Base-by-base conservation (phyloP, 805 yeast species). In the Myxozyma melibiosi region DNA sequence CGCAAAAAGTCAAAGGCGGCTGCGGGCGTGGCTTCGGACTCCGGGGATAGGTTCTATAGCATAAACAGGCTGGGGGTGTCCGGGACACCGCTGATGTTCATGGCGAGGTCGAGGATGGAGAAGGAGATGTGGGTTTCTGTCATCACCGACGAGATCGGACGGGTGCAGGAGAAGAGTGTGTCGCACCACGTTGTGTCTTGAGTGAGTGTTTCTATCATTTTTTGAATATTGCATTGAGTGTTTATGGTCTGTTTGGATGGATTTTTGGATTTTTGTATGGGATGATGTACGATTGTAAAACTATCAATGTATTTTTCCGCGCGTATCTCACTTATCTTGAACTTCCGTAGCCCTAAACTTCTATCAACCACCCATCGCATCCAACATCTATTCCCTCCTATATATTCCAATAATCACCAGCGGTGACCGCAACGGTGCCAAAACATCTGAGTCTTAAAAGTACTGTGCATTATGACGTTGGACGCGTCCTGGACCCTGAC, bases 81-180 rank as follows among this genome's bases (percentile, higher is more conserved):
- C 1, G 94, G 96, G 0, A 77, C 77, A 50, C 78, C 84, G 43
- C 75, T 86, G 74, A 84, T 86, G 2, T 90, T 91, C 68, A 78
- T 90, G 81, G 85, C 96, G 8, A 72, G 90, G 45, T 88, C 96
- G 1, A 74, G 92, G 38, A 86, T 86, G 60, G 96, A 90, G 65
- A 76, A 91, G 52, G 97, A 92, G 66, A 61, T 81, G 31, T 91
- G 98, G 98, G 91, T 88, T 1, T 63, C 70, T 2, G 70, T 73
- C 1, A 55, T 75, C 8, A 68, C 72, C 31, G 62, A 65, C 5
- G 75, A 71, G 13, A 68, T 71, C 25, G 70, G 70, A 13, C 51
- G 65, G 41, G 55, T 60, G 11, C 59, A 55, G 40, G 65, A 61
- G 37, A 35, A 51, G 31, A 31, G 53, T 35, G 35, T 58, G 7